Conservation (phyloP, 2,329 filamentous ascomycete species). For the Esteya vermicola region DNA sequence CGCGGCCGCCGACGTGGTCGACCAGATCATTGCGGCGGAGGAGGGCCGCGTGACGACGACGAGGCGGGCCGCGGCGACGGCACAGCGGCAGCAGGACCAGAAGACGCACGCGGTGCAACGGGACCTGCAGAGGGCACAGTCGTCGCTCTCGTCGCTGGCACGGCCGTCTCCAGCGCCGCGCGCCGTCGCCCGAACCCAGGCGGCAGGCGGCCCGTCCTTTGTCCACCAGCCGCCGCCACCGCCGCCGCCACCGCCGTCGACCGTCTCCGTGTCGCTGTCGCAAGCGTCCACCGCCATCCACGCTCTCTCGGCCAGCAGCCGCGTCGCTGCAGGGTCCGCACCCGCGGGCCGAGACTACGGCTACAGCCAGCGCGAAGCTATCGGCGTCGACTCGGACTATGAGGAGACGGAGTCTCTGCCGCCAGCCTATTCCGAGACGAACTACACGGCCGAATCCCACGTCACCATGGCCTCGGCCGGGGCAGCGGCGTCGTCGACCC, state of each 20-base stretch:
- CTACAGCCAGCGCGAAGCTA: conserved; percentile 3
- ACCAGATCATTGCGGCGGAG: conserved; percentile 29
- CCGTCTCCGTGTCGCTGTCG: not conserved
- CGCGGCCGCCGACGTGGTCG: conserved; percentile 28
- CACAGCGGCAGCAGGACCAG: conserved; percentile 7
- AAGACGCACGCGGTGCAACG: too few species aligned
- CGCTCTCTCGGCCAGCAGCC: not conserved
- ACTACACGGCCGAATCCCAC: not conserved
- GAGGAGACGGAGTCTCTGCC: conserved; percentile 25
- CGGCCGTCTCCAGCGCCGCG: not conserved
- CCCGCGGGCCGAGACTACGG: not conserved
- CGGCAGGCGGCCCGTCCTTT: not conserved
- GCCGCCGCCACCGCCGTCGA: conserved; percentile 1
- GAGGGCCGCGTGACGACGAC: conserved; percentile 18
- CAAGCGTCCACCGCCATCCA: not conserved
- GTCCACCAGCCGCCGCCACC: conserved; percentile 1
- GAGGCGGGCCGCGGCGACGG: conserved; percentile 9
- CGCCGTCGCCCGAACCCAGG: not conserved
- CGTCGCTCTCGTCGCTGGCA: not conserved
- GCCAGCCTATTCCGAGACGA: conserved; percentile 26
- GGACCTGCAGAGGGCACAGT: too few species aligned
- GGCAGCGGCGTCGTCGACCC: too few species aligned
- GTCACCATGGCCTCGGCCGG: too few species aligned
- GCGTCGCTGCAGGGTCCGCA: too few species aligned
- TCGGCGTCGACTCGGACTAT: conserved; percentile 6